Percentiles rank a stretch among this genome's conserved stretches.
phyloP scores from a whole-genome alignment of 768 basidiomycete genomes.

The Tulasnella sp. region DNA sequence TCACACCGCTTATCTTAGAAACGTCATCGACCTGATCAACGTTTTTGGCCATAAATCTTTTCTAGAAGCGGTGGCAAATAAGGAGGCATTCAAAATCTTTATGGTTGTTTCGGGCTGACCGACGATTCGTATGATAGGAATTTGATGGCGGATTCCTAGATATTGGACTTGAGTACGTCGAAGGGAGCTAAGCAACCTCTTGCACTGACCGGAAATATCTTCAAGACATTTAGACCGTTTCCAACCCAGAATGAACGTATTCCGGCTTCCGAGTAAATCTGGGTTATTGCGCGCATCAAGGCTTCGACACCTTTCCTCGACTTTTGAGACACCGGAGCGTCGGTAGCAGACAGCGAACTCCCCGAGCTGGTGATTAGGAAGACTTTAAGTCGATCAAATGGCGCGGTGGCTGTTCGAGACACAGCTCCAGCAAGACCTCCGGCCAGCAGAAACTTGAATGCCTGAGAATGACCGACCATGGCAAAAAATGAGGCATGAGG shows the following conservation, averaged over 20 bases:
- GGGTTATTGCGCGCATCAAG: slow-evolving; percentile 57
- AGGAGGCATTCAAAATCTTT: neutral
- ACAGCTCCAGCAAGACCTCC: slow-evolving; percentile 95
- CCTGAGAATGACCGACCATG: slow-evolving; percentile 55
- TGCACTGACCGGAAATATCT: slow-evolving; percentile 65
- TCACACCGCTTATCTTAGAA: slow-evolving; percentile 78
- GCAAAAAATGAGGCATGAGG: slow-evolving; percentile 18
- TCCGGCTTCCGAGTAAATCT: slow-evolving; percentile 85
- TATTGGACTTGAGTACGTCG: neutral
- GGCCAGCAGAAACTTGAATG: slow-evolving; percentile 82
- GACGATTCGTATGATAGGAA: slow-evolving; percentile 92
- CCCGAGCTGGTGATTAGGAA: slow-evolving; percentile 83
- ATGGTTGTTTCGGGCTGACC: slow-evolving; percentile 36
- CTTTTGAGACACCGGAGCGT: slow-evolving; percentile 11
- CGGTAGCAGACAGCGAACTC: slow-evolving; percentile 34
- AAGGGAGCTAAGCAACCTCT: neutral
- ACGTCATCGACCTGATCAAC: slow-evolving; percentile 85
- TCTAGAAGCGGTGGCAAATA: slow-evolving; percentile 37
- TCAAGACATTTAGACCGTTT: slow-evolving; percentile 77
- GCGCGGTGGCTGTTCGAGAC: slow-evolving; percentile 91
- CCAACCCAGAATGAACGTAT: slow-evolving; percentile 96
- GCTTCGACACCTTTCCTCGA: slow-evolving; percentile 42
- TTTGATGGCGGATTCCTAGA: slow-evolving; percentile 87
- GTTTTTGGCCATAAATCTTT: slow-evolving; percentile 87
- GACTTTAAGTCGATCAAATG: slow-evolving; percentile 92